Base-by-base conservation (phyloP, 2,329 filamentous ascomycete species). In the Mycosphaerelloides madeirae region DNA sequence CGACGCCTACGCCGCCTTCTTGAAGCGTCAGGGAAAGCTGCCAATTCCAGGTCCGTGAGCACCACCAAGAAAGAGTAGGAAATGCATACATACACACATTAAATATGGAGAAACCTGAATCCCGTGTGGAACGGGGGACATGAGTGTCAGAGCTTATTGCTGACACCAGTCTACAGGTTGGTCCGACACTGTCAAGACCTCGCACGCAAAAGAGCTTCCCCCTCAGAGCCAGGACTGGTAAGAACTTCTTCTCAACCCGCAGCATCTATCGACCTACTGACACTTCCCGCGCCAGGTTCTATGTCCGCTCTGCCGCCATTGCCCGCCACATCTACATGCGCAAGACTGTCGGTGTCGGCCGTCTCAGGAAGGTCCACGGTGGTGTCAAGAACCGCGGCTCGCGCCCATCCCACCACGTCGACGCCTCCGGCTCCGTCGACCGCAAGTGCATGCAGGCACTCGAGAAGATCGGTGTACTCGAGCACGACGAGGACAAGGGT, bases 111-210 rank as follows among this genome's bases (percentile, higher is more conserved):
- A 68, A 66, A 68, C 69, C 71, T 74, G 72, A 75, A 75, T 74
- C 72, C 71, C 72, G 71, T 75, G 68, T 66, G 59, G 63, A 46
- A 66, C 71, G 71, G 70, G 72, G 72, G 71, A 69, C 59, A 46
- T 48, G 44, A 36, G 41, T 57, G 59, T 62, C 53, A 54, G 54
- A n/a, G n/a, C n/a, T n/a, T 50, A 52, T 64, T 61, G 65, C 68
- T 72, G 65, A 72, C 68, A 60, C 64, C 38, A 67, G 62, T 72
- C 70, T 75, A 73, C 71, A 94, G 89, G 88, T 79, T 97, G 91
- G 91, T 91, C 96, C 73, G 93, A 98, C 73, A 96, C 91, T 68
- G 93, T 97, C 78, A 98, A 98, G 86, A 96, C 91, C 64, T 91
- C 88, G 67, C 81, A 84, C 70, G 85, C 86, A 72, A 95, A 95